Percentiles rank a stretch among this genome's conserved stretches.
Evolutionary conservation across 1,284 basidiomycete genomes (phyloP).

Genomic region (Schizopora paradoxa): DNA sequence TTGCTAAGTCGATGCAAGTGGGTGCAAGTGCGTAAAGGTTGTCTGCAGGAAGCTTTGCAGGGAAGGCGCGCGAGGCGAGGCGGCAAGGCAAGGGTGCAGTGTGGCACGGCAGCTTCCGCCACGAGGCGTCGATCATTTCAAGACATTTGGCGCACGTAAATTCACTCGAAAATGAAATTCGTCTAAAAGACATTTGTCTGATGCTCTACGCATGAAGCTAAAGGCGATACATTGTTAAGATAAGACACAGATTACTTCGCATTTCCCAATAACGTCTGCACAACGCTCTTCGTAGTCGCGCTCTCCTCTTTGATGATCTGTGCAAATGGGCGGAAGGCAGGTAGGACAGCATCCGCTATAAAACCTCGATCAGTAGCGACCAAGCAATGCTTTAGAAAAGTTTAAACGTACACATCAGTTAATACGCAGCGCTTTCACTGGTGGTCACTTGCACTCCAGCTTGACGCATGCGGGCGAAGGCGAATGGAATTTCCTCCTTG

Average conservation of each 20-base stretch:
- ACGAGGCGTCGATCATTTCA: no score
- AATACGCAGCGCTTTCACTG: constrained; percentile 78
- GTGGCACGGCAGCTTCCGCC: no score
- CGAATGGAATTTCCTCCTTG: constrained; percentile 58
- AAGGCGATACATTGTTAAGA: no score
- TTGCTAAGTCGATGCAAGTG: not conserved
- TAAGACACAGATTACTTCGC: no score
- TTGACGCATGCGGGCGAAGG: constrained; percentile 62
- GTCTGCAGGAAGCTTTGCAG: no score
- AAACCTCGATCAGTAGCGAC: constrained; percentile 11
- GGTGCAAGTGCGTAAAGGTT: no score
- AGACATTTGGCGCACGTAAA: no score
- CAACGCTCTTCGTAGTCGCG: constrained; percentile 46
- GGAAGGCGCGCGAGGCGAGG: no score
- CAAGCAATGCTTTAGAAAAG: constrained; percentile 10
- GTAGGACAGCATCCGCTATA: constrained; percentile 56
- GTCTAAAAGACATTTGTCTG: no score
- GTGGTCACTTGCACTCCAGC: constrained; percentile 76
- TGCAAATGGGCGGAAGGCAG: constrained; percentile 73
- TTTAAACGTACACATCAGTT: constrained; percentile 53
- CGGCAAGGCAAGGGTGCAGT: no score
- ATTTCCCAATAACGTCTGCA: constrained; percentile 22
- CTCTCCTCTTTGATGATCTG: constrained; percentile 74
- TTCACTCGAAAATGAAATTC: no score
- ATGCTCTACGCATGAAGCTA: no score